These are phyloP conservation scores for Coccinonectria pachysandricola DNA, from an alignment of 2,329 filamentous ascomycete species.

Conservation along the genomic window DNA sequence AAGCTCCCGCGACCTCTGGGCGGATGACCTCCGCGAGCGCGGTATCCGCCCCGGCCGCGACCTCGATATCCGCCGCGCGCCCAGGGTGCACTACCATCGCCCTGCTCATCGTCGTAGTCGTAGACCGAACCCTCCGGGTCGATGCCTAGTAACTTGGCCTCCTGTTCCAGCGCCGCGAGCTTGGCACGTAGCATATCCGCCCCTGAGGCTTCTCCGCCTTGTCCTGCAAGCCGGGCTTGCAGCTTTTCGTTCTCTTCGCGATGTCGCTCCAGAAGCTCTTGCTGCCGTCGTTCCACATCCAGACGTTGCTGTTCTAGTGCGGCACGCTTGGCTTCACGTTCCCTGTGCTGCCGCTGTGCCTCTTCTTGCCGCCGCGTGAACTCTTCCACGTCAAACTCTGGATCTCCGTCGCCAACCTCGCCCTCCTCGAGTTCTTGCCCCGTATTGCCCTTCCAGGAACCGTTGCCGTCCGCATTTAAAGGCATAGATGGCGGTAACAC, in stretches of 20 bases:
- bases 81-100: constrained; percentile 15
- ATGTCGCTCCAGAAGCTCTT: constrained; percentile 51
- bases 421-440: constrained; percentile 6
- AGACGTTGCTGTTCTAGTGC: constrained; percentile 52
- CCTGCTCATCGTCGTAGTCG: constrained; percentile 34
- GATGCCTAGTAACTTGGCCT: constrained; percentile 59
- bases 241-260: constrained; percentile 58
- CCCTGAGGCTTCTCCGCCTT: constrained; percentile 30
- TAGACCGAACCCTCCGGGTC: constrained; percentile 48
- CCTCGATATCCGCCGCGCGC: constrained; percentile 21
- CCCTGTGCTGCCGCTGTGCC: constrained; percentile 58
- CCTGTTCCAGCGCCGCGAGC: constrained; percentile 61
- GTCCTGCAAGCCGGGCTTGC: constrained; percentile 38
- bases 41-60: constrained; percentile 25
- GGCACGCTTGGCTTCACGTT: constrained; percentile 50
- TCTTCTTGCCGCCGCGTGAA: constrained; percentile 60
- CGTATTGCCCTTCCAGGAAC: constrained; percentile 17
- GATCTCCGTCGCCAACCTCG: constrained; percentile 25
- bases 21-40: constrained; percentile 23
- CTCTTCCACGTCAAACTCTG: constrained; percentile 59
- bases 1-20: constrained; percentile 30
- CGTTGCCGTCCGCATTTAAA: constrained; percentile 6
- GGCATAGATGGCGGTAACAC: constrained; percentile 15
- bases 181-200: constrained; percentile 61
- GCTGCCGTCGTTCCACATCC: constrained; percentile 55